These are phyloP conservation scores for Larix kaempferi DNA, from an alignment of 75 land plant genomes.

Conservation along the genomic window DNA sequence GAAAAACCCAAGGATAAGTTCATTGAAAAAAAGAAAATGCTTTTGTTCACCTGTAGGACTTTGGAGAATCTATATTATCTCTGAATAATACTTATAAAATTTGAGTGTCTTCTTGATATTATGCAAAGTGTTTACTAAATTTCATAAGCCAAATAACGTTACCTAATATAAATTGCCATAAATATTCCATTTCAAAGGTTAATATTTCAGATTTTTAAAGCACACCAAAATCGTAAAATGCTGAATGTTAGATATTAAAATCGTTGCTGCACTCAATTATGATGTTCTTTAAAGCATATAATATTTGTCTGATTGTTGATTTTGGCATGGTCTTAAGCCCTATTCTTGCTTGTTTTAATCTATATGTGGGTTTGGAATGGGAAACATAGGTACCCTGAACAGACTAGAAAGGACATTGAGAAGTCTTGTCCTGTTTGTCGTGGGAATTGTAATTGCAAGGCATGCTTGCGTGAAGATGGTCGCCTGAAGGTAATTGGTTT, in stretches of 20 bases:
- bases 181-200: background rate
- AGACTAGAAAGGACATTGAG: slow-evolving; percentile 31
- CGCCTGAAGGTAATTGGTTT: slow-evolving; percentile 21
- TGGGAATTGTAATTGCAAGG: slow-evolving; percentile 67
- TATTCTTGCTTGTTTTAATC: background rate
- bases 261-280: background rate
- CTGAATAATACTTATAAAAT: background rate
- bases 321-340: background rate
- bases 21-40: too few relatives aligned
- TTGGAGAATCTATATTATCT: too few relatives aligned
- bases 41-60: too few relatives aligned
- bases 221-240: background rate
- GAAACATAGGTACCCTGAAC: slow-evolving; percentile 43
- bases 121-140: background rate
- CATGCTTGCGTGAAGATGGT: slow-evolving; percentile 45
- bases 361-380: background rate
- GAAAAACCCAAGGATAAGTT: background rate
- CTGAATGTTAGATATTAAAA: background rate
- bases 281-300: background rate
- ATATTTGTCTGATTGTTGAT: too few relatives aligned
- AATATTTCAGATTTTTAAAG: background rate
- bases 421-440: slow-evolving; percentile 56
- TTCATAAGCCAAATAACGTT: background rate
- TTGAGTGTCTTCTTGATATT: background rate
- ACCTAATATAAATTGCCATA: background rate